A percentile compares a stretch with the other conserved stretches of the same genome.
Evolutionary conservation across 129 eudicot species (phyloP).

Genomic region (Arctium minus): DNA sequence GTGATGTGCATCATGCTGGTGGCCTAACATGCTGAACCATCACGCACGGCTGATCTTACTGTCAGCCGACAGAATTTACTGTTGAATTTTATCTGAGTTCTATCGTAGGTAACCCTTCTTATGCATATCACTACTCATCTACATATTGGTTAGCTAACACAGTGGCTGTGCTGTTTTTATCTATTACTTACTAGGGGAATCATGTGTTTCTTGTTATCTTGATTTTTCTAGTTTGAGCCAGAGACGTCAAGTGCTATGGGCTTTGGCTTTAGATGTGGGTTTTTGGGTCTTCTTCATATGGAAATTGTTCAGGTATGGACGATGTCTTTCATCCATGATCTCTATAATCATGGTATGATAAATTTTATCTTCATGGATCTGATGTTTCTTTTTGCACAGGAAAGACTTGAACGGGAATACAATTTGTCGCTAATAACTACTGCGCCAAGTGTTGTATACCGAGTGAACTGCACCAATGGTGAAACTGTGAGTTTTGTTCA

Average conservation of each 20-base stretch:
- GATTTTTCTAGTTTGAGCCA: conserved; percentile 76
- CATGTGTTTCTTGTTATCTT: conserved; percentile 8
- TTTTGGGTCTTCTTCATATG: conserved; percentile 98
- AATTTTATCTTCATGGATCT: conserved; percentile 3
- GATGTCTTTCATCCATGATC: neutral
- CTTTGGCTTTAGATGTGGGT: conserved; percentile 99
- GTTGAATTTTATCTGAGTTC: neutral
- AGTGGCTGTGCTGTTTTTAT: neutral
- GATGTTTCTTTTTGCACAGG: conserved; percentile 60
- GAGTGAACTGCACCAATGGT: conserved; percentile 66
- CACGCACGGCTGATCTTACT: neutral
- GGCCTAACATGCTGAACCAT: neutral
- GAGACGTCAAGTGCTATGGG: conserved; percentile 99
- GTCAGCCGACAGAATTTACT: neutral
- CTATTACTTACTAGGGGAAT: neutral
- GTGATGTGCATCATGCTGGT: neutral
- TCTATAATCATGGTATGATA: neutral
- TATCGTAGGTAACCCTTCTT: neutral
- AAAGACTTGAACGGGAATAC: conserved; percentile 98
- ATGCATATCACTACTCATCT: neutral
- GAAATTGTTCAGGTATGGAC: conserved; percentile 91
- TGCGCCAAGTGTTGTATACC: conserved; percentile 98
- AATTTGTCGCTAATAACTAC: conserved; percentile 87
- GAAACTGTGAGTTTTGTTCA: conserved; percentile 55
- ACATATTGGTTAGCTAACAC: neutral